Base-by-base conservation (phyloP, 2,329 filamentous ascomycete species). In the Neofusicoccum ribis region DNA sequence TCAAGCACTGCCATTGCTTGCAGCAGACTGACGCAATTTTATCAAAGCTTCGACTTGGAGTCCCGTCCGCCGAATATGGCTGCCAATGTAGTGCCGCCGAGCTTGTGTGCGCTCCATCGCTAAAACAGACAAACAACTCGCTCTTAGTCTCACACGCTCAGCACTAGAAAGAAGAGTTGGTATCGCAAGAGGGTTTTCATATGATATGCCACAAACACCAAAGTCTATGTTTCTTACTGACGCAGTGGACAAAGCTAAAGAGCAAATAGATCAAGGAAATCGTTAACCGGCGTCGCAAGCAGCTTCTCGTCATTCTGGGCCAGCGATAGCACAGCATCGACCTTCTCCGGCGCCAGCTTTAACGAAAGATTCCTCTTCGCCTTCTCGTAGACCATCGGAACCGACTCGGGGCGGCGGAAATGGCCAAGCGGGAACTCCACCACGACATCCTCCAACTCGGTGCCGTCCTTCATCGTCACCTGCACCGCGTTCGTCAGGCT, bases 401-500 rank as follows among this genome's bases (percentile, higher is more conserved):
- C 27, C 11, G 73, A 74, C 8, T 69, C 66, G 1, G 31, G 37
- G 27, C 69, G 60, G 49, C 64, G 63, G 7, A 61, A 61, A 84
- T 99, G 95, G 72, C 95, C 95, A 43, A 99, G 88, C 65, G 95
- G 95, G 66, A 94, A 94, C 84, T 97, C 93, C 63, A 99, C 91
- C 54, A 91, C 90, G 66, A 96, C 88, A 82, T 99, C 95, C 20
- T 94, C 90, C 41, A 98, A 84, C 9, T 95, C 86, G 52, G 93
- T 97, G 73, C 95, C 95, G 77, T 98, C 94, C 79, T 97, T 95
- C 71, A 99, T 86, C 74, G 90, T 94, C 65, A 99, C 93, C 39
- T 93, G 97, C 70, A 99, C 85, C 9, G 93, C 95, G 83, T 99
- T 99, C 79, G 93, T 92, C 81, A 99, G 98, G 79, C 93, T 97